Conservation (phyloP, 495 filamentous ascomycete genomes). For the Haplographium delicatum region DNA sequence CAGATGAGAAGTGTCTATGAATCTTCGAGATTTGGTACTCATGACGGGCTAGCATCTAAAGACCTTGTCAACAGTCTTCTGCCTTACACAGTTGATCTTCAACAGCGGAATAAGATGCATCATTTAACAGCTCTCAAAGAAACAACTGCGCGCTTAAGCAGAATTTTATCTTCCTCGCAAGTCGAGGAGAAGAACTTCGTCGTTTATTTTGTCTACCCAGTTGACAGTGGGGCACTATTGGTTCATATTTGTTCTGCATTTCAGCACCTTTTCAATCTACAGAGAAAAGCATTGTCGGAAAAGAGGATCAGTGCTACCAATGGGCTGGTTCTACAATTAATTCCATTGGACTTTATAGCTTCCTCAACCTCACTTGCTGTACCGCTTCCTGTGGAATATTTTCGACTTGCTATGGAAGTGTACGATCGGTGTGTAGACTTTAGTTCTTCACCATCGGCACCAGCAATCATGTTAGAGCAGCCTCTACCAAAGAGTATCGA, state of each 20-base stretch:
- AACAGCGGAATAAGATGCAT: slow-evolving; percentile 9
- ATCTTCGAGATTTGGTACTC: slow-evolving; percentile 68
- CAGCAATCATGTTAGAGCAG: slow-evolving; percentile 72
- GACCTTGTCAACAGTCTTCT: slow-evolving; percentile 46
- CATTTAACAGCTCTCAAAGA: slow-evolving; percentile 30
- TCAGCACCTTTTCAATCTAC: slow-evolving; percentile 66
- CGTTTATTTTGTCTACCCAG: slow-evolving; percentile 81
- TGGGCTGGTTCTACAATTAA: slow-evolving; percentile 77
- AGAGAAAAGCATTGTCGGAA: slow-evolving; percentile 49
- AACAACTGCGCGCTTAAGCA: slow-evolving; percentile 29
- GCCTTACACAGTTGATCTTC: slow-evolving; percentile 12
- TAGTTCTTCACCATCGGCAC: slow-evolving; percentile 47
- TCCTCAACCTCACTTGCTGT: slow-evolving; percentile 60
- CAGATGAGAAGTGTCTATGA: slow-evolving; percentile 72
- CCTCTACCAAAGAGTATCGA: slow-evolving; percentile 65
- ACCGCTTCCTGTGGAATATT: slow-evolving; percentile 60
- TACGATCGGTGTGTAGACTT: slow-evolving; percentile 77
- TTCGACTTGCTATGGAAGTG: slow-evolving; percentile 71
- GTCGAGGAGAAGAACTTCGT: slow-evolving; percentile 62
- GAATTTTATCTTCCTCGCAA: slow-evolving; percentile 38
- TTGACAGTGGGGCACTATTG: slow-evolving; percentile 55
- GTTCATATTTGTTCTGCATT: slow-evolving; percentile 78
- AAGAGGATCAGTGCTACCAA: slow-evolving; percentile 45
- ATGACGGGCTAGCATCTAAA: slow-evolving; percentile 50
- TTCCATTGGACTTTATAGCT: slow-evolving; percentile 67